These are phyloP conservation scores for Lagenaria siceraria DNA, from an alignment of 306 rosid genomes.

Conservation along the genomic window DNA sequence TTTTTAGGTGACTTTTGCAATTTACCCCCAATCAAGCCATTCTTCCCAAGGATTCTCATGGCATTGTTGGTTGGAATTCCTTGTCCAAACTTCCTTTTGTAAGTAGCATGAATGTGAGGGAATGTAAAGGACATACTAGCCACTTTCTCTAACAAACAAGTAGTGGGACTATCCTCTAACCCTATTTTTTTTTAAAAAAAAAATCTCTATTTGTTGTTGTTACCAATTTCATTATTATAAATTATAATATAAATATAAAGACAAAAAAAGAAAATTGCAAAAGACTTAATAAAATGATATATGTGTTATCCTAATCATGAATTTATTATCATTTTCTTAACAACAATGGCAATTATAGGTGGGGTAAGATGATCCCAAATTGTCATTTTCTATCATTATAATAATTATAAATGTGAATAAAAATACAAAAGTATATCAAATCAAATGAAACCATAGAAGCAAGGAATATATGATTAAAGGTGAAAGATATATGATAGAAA, in stretches of 20 bases:
- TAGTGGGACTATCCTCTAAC: background rate
- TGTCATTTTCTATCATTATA: background rate
- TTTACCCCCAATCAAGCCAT: too few species aligned
- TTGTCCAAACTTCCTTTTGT: background rate
- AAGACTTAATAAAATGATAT: background rate
- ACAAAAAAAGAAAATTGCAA: background rate
- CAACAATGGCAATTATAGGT: background rate
- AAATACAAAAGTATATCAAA: background rate
- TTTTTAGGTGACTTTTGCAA: too few species aligned
- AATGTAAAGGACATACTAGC: background rate
- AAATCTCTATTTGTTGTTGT: background rate
- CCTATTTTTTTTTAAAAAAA: too few species aligned
- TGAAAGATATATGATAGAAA: background rate
- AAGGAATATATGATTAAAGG: constrained; percentile 7
- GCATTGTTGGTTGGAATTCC: background rate
- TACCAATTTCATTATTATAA: background rate
- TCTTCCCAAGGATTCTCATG: background rate
- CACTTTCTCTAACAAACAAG: background rate
- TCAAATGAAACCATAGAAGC: background rate
- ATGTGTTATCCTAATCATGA: background rate
- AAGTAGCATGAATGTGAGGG: background rate
- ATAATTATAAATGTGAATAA: background rate
- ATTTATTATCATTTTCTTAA: background rate
- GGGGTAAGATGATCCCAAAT: background rate
- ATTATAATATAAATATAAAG: background rate